Base-by-base conservation (phyloP, 202 grass and related monocot genomes). In the Panicum hallii region DNA sequence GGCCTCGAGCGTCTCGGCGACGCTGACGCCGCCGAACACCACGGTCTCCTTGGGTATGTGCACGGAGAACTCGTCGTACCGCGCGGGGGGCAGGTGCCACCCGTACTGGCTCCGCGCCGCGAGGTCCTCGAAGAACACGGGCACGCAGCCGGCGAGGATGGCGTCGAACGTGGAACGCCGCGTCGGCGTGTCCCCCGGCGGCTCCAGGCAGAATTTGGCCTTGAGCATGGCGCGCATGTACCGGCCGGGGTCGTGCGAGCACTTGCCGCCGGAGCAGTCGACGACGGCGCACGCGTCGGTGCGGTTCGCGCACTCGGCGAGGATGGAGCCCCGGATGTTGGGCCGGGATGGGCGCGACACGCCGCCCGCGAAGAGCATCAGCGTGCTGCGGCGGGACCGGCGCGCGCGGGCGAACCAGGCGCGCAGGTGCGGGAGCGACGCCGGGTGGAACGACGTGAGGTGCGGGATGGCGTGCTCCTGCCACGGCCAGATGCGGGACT, bases 401-500 rank as follows among this genome's bases (percentile, higher is more conserved):
- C 60, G 60, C 60, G 60, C 60, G 26, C 60, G 60, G 26, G 23
- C 26, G 26, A 63, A 26, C 60, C 60, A 63, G 26, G 26, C 60
- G 60, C 60, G 60, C 26, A 32, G 60, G 5, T 63, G 60, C 60
- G 60, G 60, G 26, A 63, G 60, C 26, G 60, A 14, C 26, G 60
- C 11, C 67, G 73, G 91, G 87, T 85, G 91, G 89, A 82, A 90
- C 11, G 84, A 72, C 47, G 83, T 90, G 45, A 72, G 82, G 61
- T 86, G 83, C 46, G 86, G 87, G 72, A 85, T 67, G 0, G 67
- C 91, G 85, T 87, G 78, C 79, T 93, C 85, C 60, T 90, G 88
- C 61, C 65, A 54, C 23, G 83, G 81, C 88, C 88, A 80, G 2
- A 73, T 19, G 28, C 86, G 82, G 13, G 82, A 82, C 82, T 97